Evolutionary conservation across 345 rosid species (phyloP).

Genomic region (Euphorbia tirucalli): DNA sequence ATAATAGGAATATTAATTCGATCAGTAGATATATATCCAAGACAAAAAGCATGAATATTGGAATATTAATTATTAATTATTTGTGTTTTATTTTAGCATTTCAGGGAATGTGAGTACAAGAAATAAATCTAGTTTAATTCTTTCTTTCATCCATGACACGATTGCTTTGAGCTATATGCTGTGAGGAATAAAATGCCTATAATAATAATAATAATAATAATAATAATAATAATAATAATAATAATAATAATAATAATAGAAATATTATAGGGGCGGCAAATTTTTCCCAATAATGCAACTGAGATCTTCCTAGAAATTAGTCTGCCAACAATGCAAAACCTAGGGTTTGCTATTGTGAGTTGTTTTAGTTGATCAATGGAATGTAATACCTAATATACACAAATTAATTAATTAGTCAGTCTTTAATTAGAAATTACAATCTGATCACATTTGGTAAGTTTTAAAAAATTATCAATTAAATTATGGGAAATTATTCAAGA

Average conservation of each 20-base stretch:
- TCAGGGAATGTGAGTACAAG: constrained; percentile 7
- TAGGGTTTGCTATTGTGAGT: not conserved
- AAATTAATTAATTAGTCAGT: too few relatives aligned
- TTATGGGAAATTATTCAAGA: not conserved
- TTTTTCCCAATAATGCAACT: not conserved
- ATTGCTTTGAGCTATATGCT: constrained; percentile 5
- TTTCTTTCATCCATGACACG: constrained; percentile 3
- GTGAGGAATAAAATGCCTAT: not conserved
- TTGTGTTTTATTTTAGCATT: not conserved
- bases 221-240: too few relatives aligned
- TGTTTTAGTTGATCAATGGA: not conserved
- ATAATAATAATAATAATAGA: too few relatives aligned
- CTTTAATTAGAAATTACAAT: too few relatives aligned
- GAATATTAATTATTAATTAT: not conserved
- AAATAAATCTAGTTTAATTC: not conserved
- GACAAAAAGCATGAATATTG: not conserved
- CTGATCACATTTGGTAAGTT: too few relatives aligned
- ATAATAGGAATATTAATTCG: not conserved
- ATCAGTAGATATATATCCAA: not conserved
- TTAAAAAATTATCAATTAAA: too few relatives aligned
- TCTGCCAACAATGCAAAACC: not conserved
- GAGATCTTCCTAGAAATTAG: not conserved
- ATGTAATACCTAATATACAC: too few relatives aligned
- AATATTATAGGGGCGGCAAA: not conserved
- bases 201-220: too few relatives aligned